Evolutionary conservation across 139 green algal species (phyloP).

Genomic region (Choricystis sp.): DNA sequence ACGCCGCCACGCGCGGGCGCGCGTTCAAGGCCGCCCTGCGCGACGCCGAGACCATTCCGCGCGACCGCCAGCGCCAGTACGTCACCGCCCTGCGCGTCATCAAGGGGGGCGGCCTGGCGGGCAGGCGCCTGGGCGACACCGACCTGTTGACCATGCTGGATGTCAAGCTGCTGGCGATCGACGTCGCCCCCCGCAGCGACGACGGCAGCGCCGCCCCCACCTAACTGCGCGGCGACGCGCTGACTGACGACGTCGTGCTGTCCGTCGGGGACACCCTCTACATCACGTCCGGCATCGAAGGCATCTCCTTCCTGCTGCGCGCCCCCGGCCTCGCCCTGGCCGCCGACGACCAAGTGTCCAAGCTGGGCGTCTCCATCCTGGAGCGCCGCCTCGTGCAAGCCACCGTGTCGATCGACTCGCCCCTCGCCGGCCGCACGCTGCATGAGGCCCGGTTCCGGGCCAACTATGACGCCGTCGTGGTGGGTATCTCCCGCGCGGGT

Average conservation of each 20-base stretch:
- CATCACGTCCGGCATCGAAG: conserved; percentile 27
- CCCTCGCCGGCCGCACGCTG: conserved; percentile 21
- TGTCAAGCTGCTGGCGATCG: conserved; percentile 19
- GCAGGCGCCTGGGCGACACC: conserved; percentile 9
- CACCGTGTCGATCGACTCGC: conserved; percentile 15
- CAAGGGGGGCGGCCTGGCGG: conserved; percentile 3
- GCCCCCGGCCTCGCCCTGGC: conserved; percentile 16
- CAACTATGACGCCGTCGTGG: conserved; percentile 41
- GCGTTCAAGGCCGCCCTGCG: background rate
- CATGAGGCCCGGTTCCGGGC: conserved; percentile 35
- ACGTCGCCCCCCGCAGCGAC: no score
- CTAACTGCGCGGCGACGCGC: background rate
- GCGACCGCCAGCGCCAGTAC: background rate
- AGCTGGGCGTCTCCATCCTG: conserved; percentile 5
- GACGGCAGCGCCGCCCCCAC: conserved; percentile 1
- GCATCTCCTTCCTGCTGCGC: conserved; percentile 18
- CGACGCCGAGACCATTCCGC: background rate
- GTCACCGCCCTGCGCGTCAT: conserved; percentile 4
- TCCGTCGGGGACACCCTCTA: conserved; percentile 23
- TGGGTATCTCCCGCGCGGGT: conserved; percentile 35
- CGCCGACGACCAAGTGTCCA: conserved; percentile 4
- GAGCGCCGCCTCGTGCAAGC: conserved; percentile 9
- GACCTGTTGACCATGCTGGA: conserved; percentile 17
- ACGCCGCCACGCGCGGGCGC: background rate
- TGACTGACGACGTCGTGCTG: background rate